phyloP scores from a whole-genome alignment of 225 moss, liverwort and hornwort species.

The Pleurozium schreberi region DNA sequence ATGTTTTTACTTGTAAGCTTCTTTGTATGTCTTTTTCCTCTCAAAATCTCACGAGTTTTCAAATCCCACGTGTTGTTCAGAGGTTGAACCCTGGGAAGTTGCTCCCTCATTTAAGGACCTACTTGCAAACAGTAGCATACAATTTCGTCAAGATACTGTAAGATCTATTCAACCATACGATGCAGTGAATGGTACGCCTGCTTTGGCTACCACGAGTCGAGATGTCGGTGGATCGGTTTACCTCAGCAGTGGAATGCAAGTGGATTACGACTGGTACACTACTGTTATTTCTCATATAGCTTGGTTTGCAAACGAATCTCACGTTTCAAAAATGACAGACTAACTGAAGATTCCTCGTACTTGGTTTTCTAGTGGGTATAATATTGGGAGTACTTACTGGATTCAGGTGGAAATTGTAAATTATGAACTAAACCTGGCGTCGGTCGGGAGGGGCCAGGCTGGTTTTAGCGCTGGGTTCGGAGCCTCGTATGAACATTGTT shows the following conservation, averaged over 20 bases:
- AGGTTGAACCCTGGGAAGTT: constrained; percentile 95
- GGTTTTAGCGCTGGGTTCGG: constrained; percentile 88
- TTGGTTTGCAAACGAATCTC: background rate
- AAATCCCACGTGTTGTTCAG: constrained; percentile 26
- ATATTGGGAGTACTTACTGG: constrained; percentile 15
- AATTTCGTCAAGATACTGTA: constrained; percentile 66
- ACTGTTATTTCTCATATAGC: background rate
- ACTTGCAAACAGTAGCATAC: constrained; percentile 51
- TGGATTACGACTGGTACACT: constrained; percentile 86
- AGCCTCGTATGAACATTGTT: constrained; percentile 66
- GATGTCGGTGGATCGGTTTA: constrained; percentile 72
- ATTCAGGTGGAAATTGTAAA: constrained; percentile 38
- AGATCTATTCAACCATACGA: constrained; percentile 57
- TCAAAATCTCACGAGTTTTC: background rate
- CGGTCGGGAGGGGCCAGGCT: constrained; percentile 71
- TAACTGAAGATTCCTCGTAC: background rate
- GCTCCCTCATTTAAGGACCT: constrained; percentile 79
- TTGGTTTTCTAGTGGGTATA: background rate
- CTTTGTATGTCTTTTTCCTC: background rate
- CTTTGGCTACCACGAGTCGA: constrained; percentile 32
- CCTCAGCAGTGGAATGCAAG: constrained; percentile 69
- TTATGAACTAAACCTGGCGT: constrained; percentile 31
- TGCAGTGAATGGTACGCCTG: constrained; percentile 44
- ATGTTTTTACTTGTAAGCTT: background rate
- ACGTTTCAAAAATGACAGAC: background rate